phyloP scores from a whole-genome alignment of 2,329 filamentous ascomycete genomes.

The Myriosclerotinia scirpicola region DNA sequence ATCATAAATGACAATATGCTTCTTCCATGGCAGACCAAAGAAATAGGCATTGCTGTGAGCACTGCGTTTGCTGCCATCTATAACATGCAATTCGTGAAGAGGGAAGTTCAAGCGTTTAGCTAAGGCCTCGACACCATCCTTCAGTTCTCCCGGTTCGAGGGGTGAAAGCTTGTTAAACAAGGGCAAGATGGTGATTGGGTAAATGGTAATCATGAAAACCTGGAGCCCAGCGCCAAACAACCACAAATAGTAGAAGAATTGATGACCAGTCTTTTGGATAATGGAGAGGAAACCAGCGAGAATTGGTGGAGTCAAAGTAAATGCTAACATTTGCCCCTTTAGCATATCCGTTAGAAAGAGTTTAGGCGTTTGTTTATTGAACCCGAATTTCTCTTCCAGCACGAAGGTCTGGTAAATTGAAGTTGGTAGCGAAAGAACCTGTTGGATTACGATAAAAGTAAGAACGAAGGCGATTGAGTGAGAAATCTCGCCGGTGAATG shows the following conservation, averaged over 20 bases:
- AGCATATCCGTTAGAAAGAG: slow-evolving; percentile 88
- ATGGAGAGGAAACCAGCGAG: slow-evolving; percentile 92
- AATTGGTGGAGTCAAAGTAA: slow-evolving; percentile 81
- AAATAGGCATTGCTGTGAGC: slow-evolving; percentile 94
- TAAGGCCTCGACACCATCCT: slow-evolving; percentile 81
- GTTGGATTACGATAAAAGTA: slow-evolving; percentile 78
- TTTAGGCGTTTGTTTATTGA: slow-evolving; percentile 95
- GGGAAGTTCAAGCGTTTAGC: slow-evolving; percentile 86
- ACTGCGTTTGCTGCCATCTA: slow-evolving; percentile 85
- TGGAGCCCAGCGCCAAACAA: slow-evolving; percentile 86
- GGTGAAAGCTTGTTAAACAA: slow-evolving; percentile 98
- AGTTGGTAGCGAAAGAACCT: slow-evolving; percentile 74
- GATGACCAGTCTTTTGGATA: slow-evolving; percentile 86
- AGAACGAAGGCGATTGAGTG: slow-evolving; percentile 94
- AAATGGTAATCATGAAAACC: slow-evolving; percentile 93
- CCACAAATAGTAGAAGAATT: slow-evolving; percentile 99
- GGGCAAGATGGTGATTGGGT: slow-evolving; percentile 89
- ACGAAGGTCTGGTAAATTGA: slow-evolving; percentile 94
- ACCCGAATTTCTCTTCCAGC: slow-evolving; percentile 93
- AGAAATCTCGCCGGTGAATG: slow-evolving; percentile 87
- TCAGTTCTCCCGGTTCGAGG: slow-evolving; percentile 81
- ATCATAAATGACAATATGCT: slow-evolving; percentile 99
- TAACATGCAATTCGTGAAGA: slow-evolving; percentile 88
- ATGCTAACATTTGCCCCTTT: slow-evolving; percentile 81
- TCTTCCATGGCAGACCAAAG: slow-evolving; percentile 98